These are phyloP conservation scores for Acanthamoeba pearcei DNA, from an alignment of 208 protist genomes.

Conservation along the genomic window DNA sequence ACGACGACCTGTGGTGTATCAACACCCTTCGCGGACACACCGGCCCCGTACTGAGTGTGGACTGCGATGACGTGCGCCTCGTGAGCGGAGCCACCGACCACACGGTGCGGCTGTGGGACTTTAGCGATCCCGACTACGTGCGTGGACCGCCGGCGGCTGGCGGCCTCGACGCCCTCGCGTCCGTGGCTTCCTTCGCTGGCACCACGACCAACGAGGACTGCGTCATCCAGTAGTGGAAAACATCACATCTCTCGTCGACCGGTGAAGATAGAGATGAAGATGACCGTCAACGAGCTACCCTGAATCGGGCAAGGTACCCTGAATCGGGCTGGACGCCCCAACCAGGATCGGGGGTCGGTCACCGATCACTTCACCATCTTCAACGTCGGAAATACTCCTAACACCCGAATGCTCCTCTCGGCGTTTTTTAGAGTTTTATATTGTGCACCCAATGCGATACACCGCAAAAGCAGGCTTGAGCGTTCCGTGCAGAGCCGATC, in stretches of 20 bases:
- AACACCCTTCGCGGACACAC: conserved; percentile 66
- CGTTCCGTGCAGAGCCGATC: background rate
- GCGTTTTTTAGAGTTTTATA: too few relatives aligned
- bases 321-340: too few relatives aligned
- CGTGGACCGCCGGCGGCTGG: background rate
- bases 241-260: too few relatives aligned
- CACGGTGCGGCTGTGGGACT: conserved; percentile 59
- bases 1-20: conserved; percentile 74
- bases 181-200: background rate
- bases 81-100: conserved; percentile 31
- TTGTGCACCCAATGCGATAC: too few relatives aligned
- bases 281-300: too few relatives aligned
- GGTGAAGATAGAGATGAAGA: too few relatives aligned
- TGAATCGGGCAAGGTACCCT: too few relatives aligned
- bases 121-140: conserved; percentile 10
- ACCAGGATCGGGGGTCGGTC: too few relatives aligned
- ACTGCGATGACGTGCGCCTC: conserved; percentile 24
- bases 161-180: background rate
- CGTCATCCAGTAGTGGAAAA: background rate
- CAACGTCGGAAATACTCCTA: too few relatives aligned
- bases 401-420: too few relatives aligned
- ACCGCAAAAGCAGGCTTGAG: background rate
- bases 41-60: conserved; percentile 2
- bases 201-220: background rate
- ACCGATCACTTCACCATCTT: too few relatives aligned